These are phyloP conservation scores for Aspergillus cristatus DNA, from an alignment of 495 filamentous ascomycete species.

Conservation along the genomic window DNA sequence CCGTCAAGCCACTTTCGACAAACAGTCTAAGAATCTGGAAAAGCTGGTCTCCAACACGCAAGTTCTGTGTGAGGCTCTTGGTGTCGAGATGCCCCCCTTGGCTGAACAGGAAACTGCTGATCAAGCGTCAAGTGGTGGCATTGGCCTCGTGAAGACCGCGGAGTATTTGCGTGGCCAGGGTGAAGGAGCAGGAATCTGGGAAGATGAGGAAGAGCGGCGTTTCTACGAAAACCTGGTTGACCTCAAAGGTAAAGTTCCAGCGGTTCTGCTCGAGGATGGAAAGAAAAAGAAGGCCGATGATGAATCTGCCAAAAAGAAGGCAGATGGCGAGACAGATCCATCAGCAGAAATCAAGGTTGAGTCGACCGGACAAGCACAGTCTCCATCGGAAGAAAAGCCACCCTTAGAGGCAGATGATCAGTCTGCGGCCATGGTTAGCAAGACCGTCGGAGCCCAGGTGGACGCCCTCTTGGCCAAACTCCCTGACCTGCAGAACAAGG, in stretches of 20 bases:
- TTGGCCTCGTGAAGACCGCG: conserved; percentile 87
- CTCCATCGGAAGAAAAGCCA: conserved; percentile 42
- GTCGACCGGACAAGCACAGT: conserved; percentile 8
- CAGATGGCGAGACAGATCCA: conserved; percentile 27
- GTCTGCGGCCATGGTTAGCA: conserved; percentile 91
- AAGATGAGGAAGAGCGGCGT: conserved; percentile 93
- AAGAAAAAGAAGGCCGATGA: conserved; percentile 92
- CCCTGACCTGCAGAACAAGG: conserved; percentile 83
- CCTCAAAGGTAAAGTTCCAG: conserved; percentile 89
- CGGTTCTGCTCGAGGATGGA: conserved; percentile 82
- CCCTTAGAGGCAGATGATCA: conserved; percentile 61
- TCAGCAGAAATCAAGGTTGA: conserved; percentile 24
- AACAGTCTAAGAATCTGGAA: conserved; percentile 82
- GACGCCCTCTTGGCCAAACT: conserved; percentile 82
- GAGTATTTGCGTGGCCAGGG: conserved; percentile 86
- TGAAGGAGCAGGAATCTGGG: conserved; percentile 96
- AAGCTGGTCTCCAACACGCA: conserved; percentile 87
- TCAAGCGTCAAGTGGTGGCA: conserved; percentile 56
- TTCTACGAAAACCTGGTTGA: conserved; percentile 97
- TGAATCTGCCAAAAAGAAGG: conserved; percentile 50
- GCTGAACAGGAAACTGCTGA: conserved; percentile 68
- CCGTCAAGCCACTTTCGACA: conserved; percentile 91
- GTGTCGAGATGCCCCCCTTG: conserved; percentile 90
- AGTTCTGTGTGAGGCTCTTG: conserved; percentile 75
- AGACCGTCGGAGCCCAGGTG: conserved; percentile 93